These are phyloP conservation scores for Yamadazyma sp. DNA, from an alignment of 1,139 yeast genomes.

Conservation along the genomic window DNA sequence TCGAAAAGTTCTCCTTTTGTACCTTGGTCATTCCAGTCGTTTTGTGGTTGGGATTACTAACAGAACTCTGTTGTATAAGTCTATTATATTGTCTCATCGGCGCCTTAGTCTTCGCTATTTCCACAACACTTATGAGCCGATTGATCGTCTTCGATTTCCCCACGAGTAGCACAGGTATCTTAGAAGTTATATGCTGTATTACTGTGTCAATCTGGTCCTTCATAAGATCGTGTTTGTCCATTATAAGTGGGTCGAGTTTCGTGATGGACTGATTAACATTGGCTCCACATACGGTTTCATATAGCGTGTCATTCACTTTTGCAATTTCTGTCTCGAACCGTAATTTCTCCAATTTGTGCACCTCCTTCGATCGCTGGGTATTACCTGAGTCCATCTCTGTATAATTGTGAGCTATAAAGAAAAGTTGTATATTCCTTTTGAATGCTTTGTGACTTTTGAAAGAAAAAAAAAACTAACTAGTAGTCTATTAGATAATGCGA, in stretches of 20 bases:
- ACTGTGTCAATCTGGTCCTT: slow-evolving; percentile 13
- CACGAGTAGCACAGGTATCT: slow-evolving; percentile 8
- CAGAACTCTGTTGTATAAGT: slow-evolving; percentile 12
- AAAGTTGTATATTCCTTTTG: too few species aligned
- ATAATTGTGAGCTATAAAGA: too few species aligned
- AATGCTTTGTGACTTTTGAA: background rate
- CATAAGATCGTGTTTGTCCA: slow-evolving; percentile 14
- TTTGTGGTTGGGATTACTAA: slow-evolving; percentile 11
- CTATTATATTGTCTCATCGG: slow-evolving; percentile 14
- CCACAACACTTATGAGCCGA: slow-evolving; percentile 15
- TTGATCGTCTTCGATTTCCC: slow-evolving; percentile 12
- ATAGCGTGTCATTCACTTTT: background rate
- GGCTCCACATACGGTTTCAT: background rate
- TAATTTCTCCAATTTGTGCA: slow-evolving; percentile 2
- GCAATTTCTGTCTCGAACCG: slow-evolving; percentile 3
- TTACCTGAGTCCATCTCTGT: too few species aligned
- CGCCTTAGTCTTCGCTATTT: slow-evolving; percentile 13
- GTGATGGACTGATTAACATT: background rate
- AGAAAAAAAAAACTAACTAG: too few species aligned
- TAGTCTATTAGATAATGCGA: background rate
- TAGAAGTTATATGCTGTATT: slow-evolving; percentile 3
- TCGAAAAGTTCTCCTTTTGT: slow-evolving; percentile 6
- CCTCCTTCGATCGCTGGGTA: background rate
- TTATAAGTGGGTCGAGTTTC: slow-evolving; percentile 8
- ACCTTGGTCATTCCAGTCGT: slow-evolving; percentile 2